Base-by-base conservation (phyloP, 306 rosid species). In the Erythrophleum fordii region DNA sequence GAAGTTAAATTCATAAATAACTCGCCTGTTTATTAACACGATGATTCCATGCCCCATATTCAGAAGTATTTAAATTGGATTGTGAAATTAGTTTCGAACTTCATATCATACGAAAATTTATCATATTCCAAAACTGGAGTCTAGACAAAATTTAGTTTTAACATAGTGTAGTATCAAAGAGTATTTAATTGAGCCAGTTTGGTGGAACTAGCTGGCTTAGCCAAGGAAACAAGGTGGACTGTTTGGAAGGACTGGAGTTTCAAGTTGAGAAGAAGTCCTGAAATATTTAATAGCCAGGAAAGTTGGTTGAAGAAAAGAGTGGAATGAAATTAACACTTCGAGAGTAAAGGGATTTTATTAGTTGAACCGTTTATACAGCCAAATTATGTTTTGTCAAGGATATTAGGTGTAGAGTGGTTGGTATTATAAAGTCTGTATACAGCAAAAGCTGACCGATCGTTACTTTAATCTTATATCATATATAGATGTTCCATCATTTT, bases 351-450 rank as follows among this genome's bases (percentile, higher is more conserved):
- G 39, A n/a, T n/a, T 3, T 16, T 14, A 83, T 75, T 75, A 61
- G 82, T 76, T 79, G 79, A 76, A 52, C 83, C 31, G 81, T 29
- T 73, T 82, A 22, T 73, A 60, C 88, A 67, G 79, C 85, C 41
- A 84, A 58, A 55, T 77, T 73, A 79, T 73, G 52, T 73, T 29
- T 18, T 11, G 12, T 16, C 39, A 26, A 51, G 66, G 45, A 73
- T 48, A 11, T 53, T 29, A 72, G 85, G 79, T 59, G 79, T 6
- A 4, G 45, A 60, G 85, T 76, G 26, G 89, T 73, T 72, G 82
- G 82, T 20, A 49, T 49, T 75, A n/a, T 75, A 17, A 78, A 72
- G 69, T n/a, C 76, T 18, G 6, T 48, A 0, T 48, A 46, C 5
- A 3, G 0, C 5, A 16, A 11, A 45, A 45, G 1, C n/a, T n/a